Evolutionary conservation across 495 filamentous ascomycete genomes (phyloP).

Genomic region (Talaromyces thailandensis): DNA sequence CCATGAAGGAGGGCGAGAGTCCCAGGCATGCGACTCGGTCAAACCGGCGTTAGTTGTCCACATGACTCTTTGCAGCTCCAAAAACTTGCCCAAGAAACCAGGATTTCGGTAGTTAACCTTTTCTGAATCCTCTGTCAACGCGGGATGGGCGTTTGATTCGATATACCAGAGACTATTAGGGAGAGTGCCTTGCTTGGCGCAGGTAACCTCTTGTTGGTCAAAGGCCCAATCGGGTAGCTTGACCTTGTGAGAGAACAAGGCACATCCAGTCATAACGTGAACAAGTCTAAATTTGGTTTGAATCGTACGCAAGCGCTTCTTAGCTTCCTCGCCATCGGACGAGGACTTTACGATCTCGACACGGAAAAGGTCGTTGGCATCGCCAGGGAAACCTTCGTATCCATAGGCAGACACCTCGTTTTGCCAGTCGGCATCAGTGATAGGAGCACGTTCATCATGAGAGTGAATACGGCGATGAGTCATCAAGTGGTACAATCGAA

Average conservation of each 20-base stretch:
- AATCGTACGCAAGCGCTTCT: constrained; percentile 83
- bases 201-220: constrained; percentile 97
- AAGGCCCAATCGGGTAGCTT: constrained; percentile 96
- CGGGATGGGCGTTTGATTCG: constrained; percentile 78
- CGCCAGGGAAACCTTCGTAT: constrained; percentile 92
- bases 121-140: constrained; percentile 63
- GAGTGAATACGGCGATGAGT: constrained; percentile 90
- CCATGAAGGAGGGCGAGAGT: constrained; percentile 91
- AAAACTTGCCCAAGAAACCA: constrained; percentile 97
- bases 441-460: constrained; percentile 92
- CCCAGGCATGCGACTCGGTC: constrained; percentile 95
- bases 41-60: constrained; percentile 97
- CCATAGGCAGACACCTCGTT: constrained; percentile 97
- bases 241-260: constrained; percentile 95
- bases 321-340: constrained; percentile 71
- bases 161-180: constrained; percentile 97
- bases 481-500: constrained; percentile 73
- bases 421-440: constrained; percentile 97
- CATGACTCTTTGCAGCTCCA: constrained; percentile 99
- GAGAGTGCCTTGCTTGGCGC: constrained; percentile 82
- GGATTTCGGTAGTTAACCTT: constrained; percentile 93
- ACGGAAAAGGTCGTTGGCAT: constrained; percentile 93
- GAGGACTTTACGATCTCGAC: constrained; percentile 88
- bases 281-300: constrained; percentile 93
- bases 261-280: constrained; percentile 94